phyloP scores from a whole-genome alignment of 305 asterid genomes.

The Rubia tinctorum region DNA sequence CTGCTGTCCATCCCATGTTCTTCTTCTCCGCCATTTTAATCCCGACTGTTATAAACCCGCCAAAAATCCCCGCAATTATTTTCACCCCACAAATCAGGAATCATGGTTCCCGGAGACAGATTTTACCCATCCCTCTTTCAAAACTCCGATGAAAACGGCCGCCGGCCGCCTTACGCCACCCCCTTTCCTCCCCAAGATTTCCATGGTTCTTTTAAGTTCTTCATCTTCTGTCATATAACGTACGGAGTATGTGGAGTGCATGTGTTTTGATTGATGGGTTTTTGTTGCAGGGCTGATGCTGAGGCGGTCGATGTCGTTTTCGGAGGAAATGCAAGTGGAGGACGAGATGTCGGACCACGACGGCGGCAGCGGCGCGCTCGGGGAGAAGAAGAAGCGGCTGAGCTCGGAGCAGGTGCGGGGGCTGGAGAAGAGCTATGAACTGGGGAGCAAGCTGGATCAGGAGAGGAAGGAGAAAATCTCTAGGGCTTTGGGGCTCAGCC shows the following conservation, averaged over 20 bases:
- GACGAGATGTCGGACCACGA: conserved; percentile 40
- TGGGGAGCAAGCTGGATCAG: conserved; percentile 45
- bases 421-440: conserved; percentile 50
- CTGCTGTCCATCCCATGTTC: conserved; percentile 79
- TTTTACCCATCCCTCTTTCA: conserved; percentile 56
- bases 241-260: too few relatives aligned
- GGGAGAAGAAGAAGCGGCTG: conserved; percentile 75
- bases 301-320: conserved; percentile 70
- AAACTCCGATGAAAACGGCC: conserved; percentile 35
- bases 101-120: conserved; percentile 34
- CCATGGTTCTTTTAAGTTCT: conserved; percentile 28
- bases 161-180: conserved; percentile 26
- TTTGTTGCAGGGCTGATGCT: conserved; percentile 44
- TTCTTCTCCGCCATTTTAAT: conserved; percentile 22
- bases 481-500: conserved; percentile 44
- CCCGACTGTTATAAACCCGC: background rate
- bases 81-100: background rate
- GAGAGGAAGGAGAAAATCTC: conserved; percentile 49
- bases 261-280: background rate
- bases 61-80: too few relatives aligned
- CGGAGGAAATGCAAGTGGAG: conserved; percentile 47
- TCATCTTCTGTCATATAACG: too few relatives aligned
- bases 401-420: conserved; percentile 56
- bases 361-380: conserved; percentile 50
- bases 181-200: conserved; percentile 44